A percentile compares a stretch with the other conserved stretches of the same genome.
These are phyloP conservation scores for Lactarius deliciosus DNA, from an alignment of 768 basidiomycete species.

Conservation along the genomic window DNA sequence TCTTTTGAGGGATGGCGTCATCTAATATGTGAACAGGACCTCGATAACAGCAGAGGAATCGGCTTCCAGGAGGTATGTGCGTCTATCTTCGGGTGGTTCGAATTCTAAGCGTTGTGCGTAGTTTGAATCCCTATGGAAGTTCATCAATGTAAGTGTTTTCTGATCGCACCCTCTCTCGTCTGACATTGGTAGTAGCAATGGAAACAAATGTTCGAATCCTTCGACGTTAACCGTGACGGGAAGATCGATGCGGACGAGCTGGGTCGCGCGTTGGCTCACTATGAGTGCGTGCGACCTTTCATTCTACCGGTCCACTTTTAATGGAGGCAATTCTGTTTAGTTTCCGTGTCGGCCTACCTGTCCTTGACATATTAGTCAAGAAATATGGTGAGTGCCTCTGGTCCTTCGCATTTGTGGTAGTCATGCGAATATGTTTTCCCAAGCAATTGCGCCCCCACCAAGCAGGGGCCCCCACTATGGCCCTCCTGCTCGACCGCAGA, in stretches of 20 bases:
- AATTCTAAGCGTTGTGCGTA: background rate
- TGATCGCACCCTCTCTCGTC: background rate
- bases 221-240: slow-evolving; percentile 4
- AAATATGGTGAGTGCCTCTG: slow-evolving; percentile 13
- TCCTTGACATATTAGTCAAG: slow-evolving; percentile 13
- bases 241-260: slow-evolving; percentile 13
- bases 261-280: slow-evolving; percentile 7
- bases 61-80: slow-evolving; percentile 13
- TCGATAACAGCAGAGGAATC: slow-evolving; percentile 12
- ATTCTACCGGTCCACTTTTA: background rate
- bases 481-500: background rate
- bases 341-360: slow-evolving; percentile 4
- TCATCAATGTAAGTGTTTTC: slow-evolving; percentile 5
- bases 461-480: background rate
- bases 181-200: slow-evolving; percentile 16
- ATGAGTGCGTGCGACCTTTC: slow-evolving; percentile 3
- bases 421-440: background rate
- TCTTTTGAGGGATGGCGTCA: background rate
- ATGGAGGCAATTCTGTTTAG: background rate
- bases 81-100: background rate
- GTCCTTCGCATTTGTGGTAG: too few species aligned
- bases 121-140: slow-evolving; percentile 18
- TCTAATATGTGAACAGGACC: slow-evolving; percentile 5
- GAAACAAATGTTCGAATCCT: slow-evolving; percentile 16
- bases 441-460: background rate